phyloP scores from a whole-genome alignment of 2,329 filamentous ascomycete species.

The Aspergillus sp. region DNA sequence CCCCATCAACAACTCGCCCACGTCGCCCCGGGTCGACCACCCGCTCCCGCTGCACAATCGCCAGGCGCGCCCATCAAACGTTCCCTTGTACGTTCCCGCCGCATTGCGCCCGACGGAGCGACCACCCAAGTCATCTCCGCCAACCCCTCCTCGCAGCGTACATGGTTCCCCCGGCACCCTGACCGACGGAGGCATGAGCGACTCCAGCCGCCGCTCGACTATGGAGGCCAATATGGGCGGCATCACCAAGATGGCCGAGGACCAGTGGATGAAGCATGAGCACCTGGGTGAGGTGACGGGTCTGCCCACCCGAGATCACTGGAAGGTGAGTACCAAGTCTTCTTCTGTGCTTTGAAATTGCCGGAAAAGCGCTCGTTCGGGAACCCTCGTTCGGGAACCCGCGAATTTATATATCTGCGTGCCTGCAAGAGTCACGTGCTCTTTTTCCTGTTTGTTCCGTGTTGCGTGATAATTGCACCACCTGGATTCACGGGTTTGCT shows the following conservation, averaged over 20 bases:
- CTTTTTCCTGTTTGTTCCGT: slow-evolving; percentile 21
- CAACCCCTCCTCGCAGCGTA: slow-evolving; percentile 44
- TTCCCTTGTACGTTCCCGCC: slow-evolving; percentile 54
- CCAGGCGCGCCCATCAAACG: slow-evolving; percentile 51
- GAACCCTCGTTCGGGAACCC: too few relatives aligned
- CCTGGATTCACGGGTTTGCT: too few relatives aligned
- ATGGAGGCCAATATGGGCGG: slow-evolving; percentile 33
- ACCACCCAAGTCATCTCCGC: slow-evolving; percentile 35
- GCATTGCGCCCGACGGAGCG: slow-evolving; percentile 53
- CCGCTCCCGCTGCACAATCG: slow-evolving; percentile 39
- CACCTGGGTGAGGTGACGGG: slow-evolving; percentile 50
- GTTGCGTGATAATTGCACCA: not conserved
- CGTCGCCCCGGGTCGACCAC: slow-evolving; percentile 38
- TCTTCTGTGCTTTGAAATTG: slow-evolving; percentile 2
- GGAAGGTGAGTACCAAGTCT: slow-evolving; percentile 52
- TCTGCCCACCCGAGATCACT: slow-evolving; percentile 53
- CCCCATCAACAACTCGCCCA: slow-evolving; percentile 45
- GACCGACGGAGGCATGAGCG: slow-evolving; percentile 26
- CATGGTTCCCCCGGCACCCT: slow-evolving; percentile 46
- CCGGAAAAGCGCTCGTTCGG: too few relatives aligned
- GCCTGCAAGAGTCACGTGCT: slow-evolving; percentile 12
- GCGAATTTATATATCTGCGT: slow-evolving; percentile 13
- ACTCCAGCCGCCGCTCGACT: slow-evolving; percentile 30
- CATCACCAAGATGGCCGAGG: slow-evolving; percentile 41
- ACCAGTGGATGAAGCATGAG: slow-evolving; percentile 44